Evolutionary conservation across 805 yeast genomes (phyloP).

Genomic region (Candida golubevii): DNA sequence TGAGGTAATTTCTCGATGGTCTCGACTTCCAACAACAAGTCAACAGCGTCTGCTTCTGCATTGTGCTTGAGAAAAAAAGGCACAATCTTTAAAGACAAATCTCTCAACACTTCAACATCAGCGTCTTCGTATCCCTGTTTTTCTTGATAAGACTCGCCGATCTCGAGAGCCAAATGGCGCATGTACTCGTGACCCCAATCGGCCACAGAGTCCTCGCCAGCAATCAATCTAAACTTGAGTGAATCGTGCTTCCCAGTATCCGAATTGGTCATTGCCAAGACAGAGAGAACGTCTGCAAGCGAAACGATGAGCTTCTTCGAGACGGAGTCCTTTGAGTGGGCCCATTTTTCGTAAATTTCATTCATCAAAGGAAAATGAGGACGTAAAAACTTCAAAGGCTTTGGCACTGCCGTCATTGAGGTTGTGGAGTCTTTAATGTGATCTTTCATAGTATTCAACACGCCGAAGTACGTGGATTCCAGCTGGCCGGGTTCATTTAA

Average conservation of each 20-base stretch:
- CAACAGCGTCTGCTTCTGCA: slow-evolving; percentile 98
- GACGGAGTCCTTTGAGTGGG: slow-evolving; percentile 21
- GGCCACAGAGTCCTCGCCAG: slow-evolving; percentile 55
- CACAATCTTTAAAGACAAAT: slow-evolving; percentile 70
- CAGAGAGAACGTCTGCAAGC: slow-evolving; percentile 87
- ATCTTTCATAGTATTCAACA: slow-evolving; percentile 68
- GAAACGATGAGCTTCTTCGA: slow-evolving; percentile 41
- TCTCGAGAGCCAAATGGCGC: slow-evolving; percentile 92
- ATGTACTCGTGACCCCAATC: slow-evolving; percentile 99
- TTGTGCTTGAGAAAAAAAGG: slow-evolving; percentile 91
- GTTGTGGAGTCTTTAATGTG: slow-evolving; percentile 90
- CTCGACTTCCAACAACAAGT: slow-evolving; percentile 85
- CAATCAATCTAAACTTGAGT: slow-evolving; percentile 66
- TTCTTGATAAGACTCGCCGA: slow-evolving; percentile 79
- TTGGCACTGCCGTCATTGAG: slow-evolving; percentile 99
- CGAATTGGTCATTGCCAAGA: slow-evolving; percentile 90
- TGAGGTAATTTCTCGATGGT: slow-evolving; percentile 75
- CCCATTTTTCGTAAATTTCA: slow-evolving; percentile 66
- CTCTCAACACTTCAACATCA: slow-evolving; percentile 43
- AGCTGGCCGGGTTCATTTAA: slow-evolving; percentile 50
- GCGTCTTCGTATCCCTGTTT: slow-evolving; percentile 33
- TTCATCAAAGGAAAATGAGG: slow-evolving; percentile 76
- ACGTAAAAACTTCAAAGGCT: slow-evolving; percentile 91
- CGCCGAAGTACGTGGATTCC: slow-evolving; percentile 47
- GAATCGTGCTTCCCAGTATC: slow-evolving; percentile 77